Conservation (phyloP, 495 filamentous ascomycete genomes). For the Talaromyces wortmannii region DNA sequence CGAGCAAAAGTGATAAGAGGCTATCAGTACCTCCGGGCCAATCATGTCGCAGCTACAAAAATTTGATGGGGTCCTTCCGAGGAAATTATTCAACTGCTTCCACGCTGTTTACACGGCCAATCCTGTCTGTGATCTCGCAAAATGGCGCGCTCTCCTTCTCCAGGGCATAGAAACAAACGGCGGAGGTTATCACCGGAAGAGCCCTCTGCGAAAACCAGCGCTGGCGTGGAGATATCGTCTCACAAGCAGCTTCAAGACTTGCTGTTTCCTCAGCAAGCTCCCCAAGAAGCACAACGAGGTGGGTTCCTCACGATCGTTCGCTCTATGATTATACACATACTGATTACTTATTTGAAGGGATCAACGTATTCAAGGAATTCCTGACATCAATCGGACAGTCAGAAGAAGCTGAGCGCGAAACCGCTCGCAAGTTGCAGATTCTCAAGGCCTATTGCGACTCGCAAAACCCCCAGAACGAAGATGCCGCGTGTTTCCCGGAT, state of each 20-base stretch:
- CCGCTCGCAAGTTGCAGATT: constrained; percentile 47
- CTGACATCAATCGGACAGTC: constrained; percentile 55
- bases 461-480: constrained; percentile 50
- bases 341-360: constrained; percentile 38
- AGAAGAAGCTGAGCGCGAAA: constrained; percentile 40
- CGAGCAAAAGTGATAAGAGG: constrained; percentile 3
- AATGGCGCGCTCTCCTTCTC: constrained; percentile 1
- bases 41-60: constrained; percentile 8
- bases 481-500: constrained; percentile 58
- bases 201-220: constrained; percentile 1
- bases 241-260: constrained; percentile 53
- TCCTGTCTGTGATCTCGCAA: neutral
- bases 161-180: constrained; percentile 21
- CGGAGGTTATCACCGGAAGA: constrained; percentile 30
- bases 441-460: constrained; percentile 68
- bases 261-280: constrained; percentile 62
- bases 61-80: constrained; percentile 2
- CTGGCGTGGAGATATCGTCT: constrained; percentile 46
- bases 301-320: constrained; percentile 10
- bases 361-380: constrained; percentile 71
- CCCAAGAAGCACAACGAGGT: constrained; percentile 57
- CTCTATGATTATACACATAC: neutral
- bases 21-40: constrained; percentile 22
- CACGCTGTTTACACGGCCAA: neutral
- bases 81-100: neutral